These are phyloP conservation scores for Alternaria triticina DNA, from an alignment of 2,329 filamentous ascomycete species.

Conservation along the genomic window DNA sequence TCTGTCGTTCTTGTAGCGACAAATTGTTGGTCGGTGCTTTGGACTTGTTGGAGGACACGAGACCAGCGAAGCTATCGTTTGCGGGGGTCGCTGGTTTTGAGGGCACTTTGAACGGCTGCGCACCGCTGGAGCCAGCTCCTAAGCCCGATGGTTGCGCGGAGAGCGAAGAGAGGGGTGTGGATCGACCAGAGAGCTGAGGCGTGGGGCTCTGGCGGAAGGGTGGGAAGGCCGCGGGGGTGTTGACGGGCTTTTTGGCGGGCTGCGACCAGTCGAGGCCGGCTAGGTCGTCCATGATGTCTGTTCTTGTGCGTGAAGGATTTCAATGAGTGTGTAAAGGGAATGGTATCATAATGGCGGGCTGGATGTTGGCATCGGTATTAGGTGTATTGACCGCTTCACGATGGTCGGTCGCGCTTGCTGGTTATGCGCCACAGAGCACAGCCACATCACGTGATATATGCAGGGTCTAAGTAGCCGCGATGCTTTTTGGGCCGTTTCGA, in stretches of 20 bases:
- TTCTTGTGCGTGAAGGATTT: conserved; percentile 7
- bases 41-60: conserved; percentile 67
- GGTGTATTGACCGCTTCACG: conserved; percentile 5
- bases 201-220: conserved; percentile 47
- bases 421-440: conserved; percentile 16
- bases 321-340: conserved; percentile 8
- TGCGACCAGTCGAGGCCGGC: conserved; percentile 57
- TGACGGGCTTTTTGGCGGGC: conserved; percentile 35
- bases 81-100: conserved; percentile 60
- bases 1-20: conserved; percentile 68
- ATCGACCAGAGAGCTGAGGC: conserved; percentile 50
- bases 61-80: conserved; percentile 77
- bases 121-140: conserved; percentile 36
- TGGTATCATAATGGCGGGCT: conserved; percentile 32
- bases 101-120: conserved; percentile 54
- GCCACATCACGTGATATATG: conserved; percentile 18
- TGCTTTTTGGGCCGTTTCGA: neutral
- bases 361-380: neutral
- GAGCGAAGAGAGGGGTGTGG: conserved; percentile 46
- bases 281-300: conserved; percentile 58
- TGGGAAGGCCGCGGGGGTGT: conserved; percentile 39
- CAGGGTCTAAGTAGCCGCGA: conserved; percentile 3
- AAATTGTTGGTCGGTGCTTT: conserved; percentile 72
- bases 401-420: conserved; percentile 13
- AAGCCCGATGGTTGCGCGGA: conserved; percentile 50